A percentile compares a stretch with the other conserved stretches of the same genome.
These are phyloP conservation scores for Rhodamnia argentea DNA, from an alignment of 345 rosid species.

Conservation along the genomic window DNA sequence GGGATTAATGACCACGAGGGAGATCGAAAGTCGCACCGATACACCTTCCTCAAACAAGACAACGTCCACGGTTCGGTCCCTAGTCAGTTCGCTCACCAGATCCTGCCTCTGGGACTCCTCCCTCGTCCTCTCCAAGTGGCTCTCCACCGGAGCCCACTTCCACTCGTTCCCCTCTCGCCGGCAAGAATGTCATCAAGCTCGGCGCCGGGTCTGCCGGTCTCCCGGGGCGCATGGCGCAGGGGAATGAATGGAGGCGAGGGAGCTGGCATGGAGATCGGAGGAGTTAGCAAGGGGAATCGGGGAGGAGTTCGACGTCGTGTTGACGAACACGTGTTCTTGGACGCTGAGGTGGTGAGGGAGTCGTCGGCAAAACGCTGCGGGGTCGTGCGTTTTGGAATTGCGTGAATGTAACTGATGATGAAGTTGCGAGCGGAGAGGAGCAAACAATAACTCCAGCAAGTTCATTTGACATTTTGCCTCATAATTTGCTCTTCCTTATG, in stretches of 20 bases:
- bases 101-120: fast-evolving
- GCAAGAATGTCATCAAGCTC: neutral
- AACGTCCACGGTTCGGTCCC: neutral
- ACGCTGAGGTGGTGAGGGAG: fast-evolving
- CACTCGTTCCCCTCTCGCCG: neutral
- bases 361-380: fast-evolving
- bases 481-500: neutral
- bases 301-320: neutral
- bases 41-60: fast-evolving
- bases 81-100: fast-evolving
- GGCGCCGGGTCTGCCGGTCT: too few relatives aligned
- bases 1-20: neutral
- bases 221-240: neutral
- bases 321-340: too few relatives aligned
- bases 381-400: neutral
- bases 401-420: neutral
- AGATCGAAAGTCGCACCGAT: fast-evolving
- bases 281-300: fast-evolving
- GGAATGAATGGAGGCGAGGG: neutral
- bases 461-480: neutral
- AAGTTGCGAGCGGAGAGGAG: neutral
- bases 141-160: neutral
- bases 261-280: fast-evolving
- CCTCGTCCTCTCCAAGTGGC: neutral
- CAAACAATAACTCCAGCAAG: fast-evolving